Evolutionary conservation across 2,329 filamentous ascomycete species (phyloP).

Genomic region (Lachnellula willkommii): DNA sequence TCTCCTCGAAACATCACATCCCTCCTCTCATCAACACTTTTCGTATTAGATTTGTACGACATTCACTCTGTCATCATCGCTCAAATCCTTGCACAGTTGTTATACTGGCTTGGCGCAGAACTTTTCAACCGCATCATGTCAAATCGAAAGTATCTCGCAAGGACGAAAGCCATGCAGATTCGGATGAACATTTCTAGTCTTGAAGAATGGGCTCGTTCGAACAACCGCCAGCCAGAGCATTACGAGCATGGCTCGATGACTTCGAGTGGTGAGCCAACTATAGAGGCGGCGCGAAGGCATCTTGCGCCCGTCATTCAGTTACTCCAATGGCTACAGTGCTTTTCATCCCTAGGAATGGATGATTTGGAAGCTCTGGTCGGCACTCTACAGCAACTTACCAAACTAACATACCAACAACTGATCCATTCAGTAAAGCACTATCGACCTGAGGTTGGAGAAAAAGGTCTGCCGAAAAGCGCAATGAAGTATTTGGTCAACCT

Average conservation of each 20-base stretch:
- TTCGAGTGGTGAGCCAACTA: slow-evolving; percentile 77
- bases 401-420: slow-evolving; percentile 79
- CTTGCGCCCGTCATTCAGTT: slow-evolving; percentile 88
- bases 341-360: slow-evolving; percentile 81
- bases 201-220: slow-evolving; percentile 91
- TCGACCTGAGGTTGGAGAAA: slow-evolving; percentile 90
- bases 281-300: slow-evolving; percentile 78
- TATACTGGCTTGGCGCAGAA: slow-evolving; percentile 95
- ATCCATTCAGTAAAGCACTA: slow-evolving; percentile 92
- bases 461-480: slow-evolving; percentile 79
- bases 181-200: slow-evolving; percentile 95
- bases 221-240: slow-evolving; percentile 92
- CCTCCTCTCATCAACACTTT: slow-evolving; percentile 87
- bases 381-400: slow-evolving; percentile 82
- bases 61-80: slow-evolving; percentile 94
- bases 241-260: slow-evolving; percentile 88
- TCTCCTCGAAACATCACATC: slow-evolving; percentile 95
- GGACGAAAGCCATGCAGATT: slow-evolving; percentile 99
- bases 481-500: slow-evolving; percentile 79
- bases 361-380: slow-evolving; percentile 83
- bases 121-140: slow-evolving; percentile 98
- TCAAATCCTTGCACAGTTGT: slow-evolving; percentile 84
- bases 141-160: slow-evolving; percentile 85
- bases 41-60: slow-evolving; percentile 97
- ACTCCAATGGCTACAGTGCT: slow-evolving; percentile 95